Base-by-base conservation (phyloP, 371 early-diverging fungal genomes). In the Lichtheimia hyalospora region DNA sequence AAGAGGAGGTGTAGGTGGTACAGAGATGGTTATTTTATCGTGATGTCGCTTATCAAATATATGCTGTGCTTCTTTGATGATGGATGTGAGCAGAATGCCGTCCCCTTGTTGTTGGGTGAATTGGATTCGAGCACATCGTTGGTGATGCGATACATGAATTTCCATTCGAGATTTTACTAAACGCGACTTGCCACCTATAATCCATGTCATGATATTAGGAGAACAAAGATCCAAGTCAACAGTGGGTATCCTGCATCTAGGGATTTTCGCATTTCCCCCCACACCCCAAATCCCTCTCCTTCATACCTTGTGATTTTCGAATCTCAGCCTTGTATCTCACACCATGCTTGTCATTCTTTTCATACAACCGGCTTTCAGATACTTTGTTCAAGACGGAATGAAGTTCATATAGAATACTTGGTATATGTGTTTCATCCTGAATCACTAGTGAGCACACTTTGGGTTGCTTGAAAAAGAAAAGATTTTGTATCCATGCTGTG, bases 401-500 rank as follows among this genome's bases (percentile, higher is more conserved):
- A 7, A 46, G n/a, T 16, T 21, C 46, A 21, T 46, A 18, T 8
- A n/a, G 16, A 46, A n/a, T 46, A 6, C 46, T 46, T 15, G 21
- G 46, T 46, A 21, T 16, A 46, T 46, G 18, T 5, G n/a, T n/a
- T 46, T 52, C 53, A 34, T 24, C 53, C 2, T 34, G 53, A 5
- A 18, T 16, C 23, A 24, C 34, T 10, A 34, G 16, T 14, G 53
- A 52, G 53, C 27, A 52, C 5, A 75, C 68, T 41, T 80, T 80
- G 18, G 80, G 80, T 23, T 80, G 76, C 53, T 80, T 80, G 43
- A 80, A 76, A 52, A 74, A 67, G 66, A 80, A 80, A 18, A 80
- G 69, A 18, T 74, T 68, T 10, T 65, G 64, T 3, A 80, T 61
- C 80, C 80, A 80, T 4, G 74, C 71, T 0, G 73, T 48, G 18